A percentile compares a stretch with the other conserved stretches of the same genome.
Evolutionary conservation across 768 basidiomycete genomes (phyloP).

Genomic region (Kwoniella sp.): DNA sequence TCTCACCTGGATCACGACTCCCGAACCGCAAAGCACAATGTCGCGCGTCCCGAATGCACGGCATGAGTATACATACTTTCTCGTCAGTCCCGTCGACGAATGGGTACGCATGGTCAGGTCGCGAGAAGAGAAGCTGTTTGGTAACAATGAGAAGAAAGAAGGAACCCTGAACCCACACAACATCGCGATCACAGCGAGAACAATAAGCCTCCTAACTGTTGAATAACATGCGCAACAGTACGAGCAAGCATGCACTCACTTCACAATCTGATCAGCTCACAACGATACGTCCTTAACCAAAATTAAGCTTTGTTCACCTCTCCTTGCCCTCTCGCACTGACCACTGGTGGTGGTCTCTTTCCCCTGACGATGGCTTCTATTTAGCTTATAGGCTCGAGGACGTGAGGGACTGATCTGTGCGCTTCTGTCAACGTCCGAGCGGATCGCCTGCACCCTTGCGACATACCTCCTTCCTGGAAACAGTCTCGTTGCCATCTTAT

Average conservation of each 20-base stretch:
- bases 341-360: not conserved
- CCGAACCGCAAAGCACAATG: too few species aligned
- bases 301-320: too few species aligned
- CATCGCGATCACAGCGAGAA: not conserved
- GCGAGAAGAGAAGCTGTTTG: too few species aligned
- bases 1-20: too few species aligned
- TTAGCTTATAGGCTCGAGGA: not conserved
- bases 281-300: not conserved
- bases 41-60: too few species aligned
- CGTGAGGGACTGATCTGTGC: not conserved
- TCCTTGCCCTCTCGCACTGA: not conserved
- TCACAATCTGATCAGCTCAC: not conserved
- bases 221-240: too few species aligned
- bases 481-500: not conserved
- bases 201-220: constrained; percentile 1
- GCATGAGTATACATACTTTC: too few species aligned
- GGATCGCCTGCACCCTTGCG: not conserved
- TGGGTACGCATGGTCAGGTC: too few species aligned
- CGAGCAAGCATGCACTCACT: too few species aligned
- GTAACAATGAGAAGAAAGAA: not conserved
- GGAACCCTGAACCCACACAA: not conserved
- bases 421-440: not conserved
- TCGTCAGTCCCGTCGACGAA: too few species aligned
- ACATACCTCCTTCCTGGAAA: not conserved
- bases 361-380: not conserved